Evolutionary conservation across 2,329 filamentous ascomycete genomes (phyloP).

Genomic region (Thelonectria discophora): DNA sequence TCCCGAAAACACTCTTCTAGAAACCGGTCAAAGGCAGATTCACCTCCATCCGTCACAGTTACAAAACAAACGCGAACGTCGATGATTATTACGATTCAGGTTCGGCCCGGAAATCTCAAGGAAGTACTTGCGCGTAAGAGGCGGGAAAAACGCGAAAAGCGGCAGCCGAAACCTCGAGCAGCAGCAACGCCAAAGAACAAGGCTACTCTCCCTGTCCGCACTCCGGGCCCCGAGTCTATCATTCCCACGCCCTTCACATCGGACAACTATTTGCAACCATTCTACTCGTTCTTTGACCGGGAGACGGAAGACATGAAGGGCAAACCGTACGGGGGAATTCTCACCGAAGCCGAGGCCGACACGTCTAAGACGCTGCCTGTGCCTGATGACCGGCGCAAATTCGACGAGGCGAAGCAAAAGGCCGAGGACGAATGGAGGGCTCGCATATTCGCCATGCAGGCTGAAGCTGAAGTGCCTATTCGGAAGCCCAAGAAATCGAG

Average conservation of each 20-base stretch:
- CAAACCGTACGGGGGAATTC: constrained; percentile 94
- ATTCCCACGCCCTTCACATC: constrained; percentile 67
- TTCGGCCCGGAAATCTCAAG: constrained; percentile 50
- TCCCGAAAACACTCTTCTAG: constrained; percentile 56
- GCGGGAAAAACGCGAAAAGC: constrained; percentile 44
- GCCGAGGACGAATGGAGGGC: constrained; percentile 92
- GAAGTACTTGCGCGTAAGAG: constrained; percentile 49
- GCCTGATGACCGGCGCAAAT: constrained; percentile 81
- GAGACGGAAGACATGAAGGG: constrained; percentile 89
- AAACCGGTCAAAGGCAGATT: constrained; percentile 62
- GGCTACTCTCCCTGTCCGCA: constrained; percentile 19
- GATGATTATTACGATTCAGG: constrained; percentile 48
- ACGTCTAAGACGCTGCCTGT: constrained; percentile 88
- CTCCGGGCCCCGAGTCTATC: constrained; percentile 30
- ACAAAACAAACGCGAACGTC: constrained; percentile 49
- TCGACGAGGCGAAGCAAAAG: constrained; percentile 88
- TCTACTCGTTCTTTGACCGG: constrained; percentile 88
- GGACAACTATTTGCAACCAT: constrained; percentile 75
- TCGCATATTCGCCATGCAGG: constrained; percentile 67
- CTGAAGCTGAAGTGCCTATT: constrained; percentile 67
- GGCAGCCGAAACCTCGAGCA: constrained; percentile 34
- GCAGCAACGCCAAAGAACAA: constrained; percentile 36
- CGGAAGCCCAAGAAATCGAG: constrained; percentile 77
- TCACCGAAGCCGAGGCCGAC: constrained; percentile 88
- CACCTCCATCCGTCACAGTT: constrained; percentile 53